Conservation (phyloP, 306 rosid genomes). For the Lathyrus tuberosus region DNA sequence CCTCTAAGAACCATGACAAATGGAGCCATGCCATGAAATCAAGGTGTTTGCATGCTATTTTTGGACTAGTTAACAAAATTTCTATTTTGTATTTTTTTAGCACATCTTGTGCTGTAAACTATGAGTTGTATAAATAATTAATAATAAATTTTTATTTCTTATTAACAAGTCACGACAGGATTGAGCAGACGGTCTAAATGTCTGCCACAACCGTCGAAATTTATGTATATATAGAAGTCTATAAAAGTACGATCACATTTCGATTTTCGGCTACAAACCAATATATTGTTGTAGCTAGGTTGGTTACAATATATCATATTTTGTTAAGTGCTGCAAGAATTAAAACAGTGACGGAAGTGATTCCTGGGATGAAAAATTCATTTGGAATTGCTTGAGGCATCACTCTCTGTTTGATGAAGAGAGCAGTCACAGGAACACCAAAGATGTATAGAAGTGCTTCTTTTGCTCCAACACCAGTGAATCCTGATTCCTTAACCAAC, state of each 20-base stretch:
- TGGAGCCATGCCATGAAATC: conserved; percentile 43
- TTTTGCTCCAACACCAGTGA: conserved; percentile 54
- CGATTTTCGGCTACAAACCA: neutral
- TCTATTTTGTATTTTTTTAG: conserved; percentile 23
- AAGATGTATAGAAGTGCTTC: conserved; percentile 54
- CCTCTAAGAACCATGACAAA: conserved; percentile 56
- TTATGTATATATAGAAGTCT: neutral
- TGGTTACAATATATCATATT: conserved; percentile 43
- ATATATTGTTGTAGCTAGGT: neutral
- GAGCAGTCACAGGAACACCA: conserved; percentile 64
- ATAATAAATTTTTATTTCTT: neutral
- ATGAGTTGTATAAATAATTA: neutral
- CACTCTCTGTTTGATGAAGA: conserved; percentile 48
- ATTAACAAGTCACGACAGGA: neutral
- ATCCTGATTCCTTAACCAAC: conserved; percentile 21
- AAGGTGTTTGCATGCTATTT: conserved; percentile 46
- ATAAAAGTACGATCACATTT: neutral
- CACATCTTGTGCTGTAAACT: neutral
- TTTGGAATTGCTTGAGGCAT: conserved; percentile 48
- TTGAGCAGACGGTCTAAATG: neutral
- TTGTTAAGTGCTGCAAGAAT: conserved; percentile 64
- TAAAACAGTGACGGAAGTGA: conserved; percentile 65
- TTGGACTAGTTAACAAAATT: conserved; percentile 34
- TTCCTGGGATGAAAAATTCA: conserved; percentile 56
- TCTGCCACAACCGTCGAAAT: neutral